A percentile compares a stretch with the other conserved stretches of the same genome.
Conservation (phyloP, 805 yeast species). For the Sugiyamaella mastotermitis region DNA sequence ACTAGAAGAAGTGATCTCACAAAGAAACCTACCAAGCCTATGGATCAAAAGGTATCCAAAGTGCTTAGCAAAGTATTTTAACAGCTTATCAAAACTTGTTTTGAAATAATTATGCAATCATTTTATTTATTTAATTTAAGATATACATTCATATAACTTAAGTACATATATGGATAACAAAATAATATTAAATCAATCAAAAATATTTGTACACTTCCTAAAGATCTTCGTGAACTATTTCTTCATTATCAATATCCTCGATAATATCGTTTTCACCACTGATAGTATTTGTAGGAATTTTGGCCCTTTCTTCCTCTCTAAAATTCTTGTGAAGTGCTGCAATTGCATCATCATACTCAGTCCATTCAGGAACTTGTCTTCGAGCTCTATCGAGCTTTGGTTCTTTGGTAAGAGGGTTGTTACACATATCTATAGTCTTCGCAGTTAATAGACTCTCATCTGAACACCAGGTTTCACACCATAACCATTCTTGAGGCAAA, state of each 20-base stretch:
- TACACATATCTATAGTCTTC: constrained; percentile 76
- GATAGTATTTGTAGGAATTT: not conserved
- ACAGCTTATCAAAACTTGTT: not conserved
- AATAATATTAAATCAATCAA: not conserved
- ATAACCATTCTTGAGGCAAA: constrained; percentile 76
- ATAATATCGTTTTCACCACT: not conserved
- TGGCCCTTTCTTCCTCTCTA: not conserved
- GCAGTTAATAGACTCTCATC: constrained; percentile 56
- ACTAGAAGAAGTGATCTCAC: constrained; percentile 65
- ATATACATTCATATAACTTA: not conserved
- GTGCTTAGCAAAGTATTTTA: constrained; percentile 24
- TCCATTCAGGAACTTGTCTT: constrained; percentile 77
- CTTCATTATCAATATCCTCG: constrained; percentile 4
- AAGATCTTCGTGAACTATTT: constrained; percentile 11
- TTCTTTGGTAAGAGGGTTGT: constrained; percentile 77
- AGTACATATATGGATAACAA: not conserved
- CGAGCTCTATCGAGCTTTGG: constrained; percentile 70
- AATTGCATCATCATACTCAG: constrained; percentile 53
- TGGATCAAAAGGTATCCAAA: constrained; percentile 17
- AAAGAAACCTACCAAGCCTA: constrained; percentile 14
- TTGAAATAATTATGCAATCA: not conserved
- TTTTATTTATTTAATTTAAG: constrained; percentile 6
- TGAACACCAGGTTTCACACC: constrained; percentile 93
- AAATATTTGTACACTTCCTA: not conserved
- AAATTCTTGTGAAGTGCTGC: constrained; percentile 14